phyloP scores from a whole-genome alignment of 2,329 filamentous ascomycete species.

The Aspergillus japonicus region DNA sequence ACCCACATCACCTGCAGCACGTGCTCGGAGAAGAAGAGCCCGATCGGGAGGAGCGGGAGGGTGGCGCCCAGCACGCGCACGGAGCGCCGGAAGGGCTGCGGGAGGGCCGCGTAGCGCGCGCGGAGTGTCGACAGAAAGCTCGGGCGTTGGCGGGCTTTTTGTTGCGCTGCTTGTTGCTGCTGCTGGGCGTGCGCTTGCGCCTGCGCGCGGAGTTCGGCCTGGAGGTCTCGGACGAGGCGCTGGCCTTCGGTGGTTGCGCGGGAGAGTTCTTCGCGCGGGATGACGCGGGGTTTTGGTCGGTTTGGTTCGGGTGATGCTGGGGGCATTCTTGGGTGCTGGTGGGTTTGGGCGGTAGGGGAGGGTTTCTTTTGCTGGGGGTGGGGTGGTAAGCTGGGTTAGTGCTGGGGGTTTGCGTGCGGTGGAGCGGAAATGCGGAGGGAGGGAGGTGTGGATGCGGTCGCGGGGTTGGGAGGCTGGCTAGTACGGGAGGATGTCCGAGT shows the following conservation, averaged over 20 bases:
- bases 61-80: constrained; percentile 29
- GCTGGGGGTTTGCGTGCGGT: too few relatives aligned
- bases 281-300: constrained; percentile 19
- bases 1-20: constrained; percentile 45
- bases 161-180: constrained; percentile 2
- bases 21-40: constrained; percentile 42
- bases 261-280: constrained; percentile 18
- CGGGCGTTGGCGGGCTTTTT: constrained; percentile 11
- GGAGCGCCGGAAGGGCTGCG: constrained; percentile 26
- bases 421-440: too few relatives aligned
- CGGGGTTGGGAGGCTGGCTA: neutral
- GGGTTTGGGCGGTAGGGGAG: neutral
- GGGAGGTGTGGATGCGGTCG: too few relatives aligned
- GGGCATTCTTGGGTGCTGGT: constrained; percentile 6
- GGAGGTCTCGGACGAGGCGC: neutral
- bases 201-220: constrained; percentile 5
- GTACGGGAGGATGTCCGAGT: neutral
- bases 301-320: constrained; percentile 4
- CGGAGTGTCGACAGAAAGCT: constrained; percentile 28
- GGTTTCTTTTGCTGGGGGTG: neutral
- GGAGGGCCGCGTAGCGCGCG: constrained; percentile 29
- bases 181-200: constrained; percentile 5
- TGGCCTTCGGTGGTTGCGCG: neutral
- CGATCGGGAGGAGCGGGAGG: constrained; percentile 39
- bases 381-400: neutral